Conservation (phyloP, 176 grass and related monocot species). For the Microstegium vimineum region DNA sequence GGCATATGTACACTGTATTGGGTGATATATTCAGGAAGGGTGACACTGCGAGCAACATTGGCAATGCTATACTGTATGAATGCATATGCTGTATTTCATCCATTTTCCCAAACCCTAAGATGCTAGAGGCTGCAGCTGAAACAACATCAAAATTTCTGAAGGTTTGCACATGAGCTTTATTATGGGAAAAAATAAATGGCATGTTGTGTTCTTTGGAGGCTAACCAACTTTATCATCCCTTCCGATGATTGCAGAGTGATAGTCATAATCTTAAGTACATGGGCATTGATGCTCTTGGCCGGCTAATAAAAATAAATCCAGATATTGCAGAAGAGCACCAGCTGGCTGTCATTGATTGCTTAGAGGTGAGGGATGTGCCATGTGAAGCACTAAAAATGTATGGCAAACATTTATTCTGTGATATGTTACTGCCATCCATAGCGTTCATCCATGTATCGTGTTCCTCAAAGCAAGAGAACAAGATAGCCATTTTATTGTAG, state of each 20-base stretch:
- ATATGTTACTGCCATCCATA: neutral
- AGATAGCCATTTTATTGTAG: slow-evolving; percentile 19
- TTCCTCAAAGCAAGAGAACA: neutral
- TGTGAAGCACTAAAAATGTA: neutral
- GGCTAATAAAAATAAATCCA: slow-evolving; percentile 97
- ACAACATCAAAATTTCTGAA: slow-evolving; percentile 98
- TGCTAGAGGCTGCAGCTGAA: slow-evolving; percentile 86
- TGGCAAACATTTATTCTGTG: neutral
- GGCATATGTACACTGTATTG: slow-evolving; percentile 78
- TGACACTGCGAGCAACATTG: slow-evolving; percentile 93
- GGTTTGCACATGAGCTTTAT: slow-evolving; percentile 39
- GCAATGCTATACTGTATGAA: slow-evolving; percentile 96
- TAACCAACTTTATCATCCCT: neutral
- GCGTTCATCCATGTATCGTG: neutral
- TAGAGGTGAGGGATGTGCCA: slow-evolving; percentile 64
- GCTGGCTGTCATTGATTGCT: slow-evolving; percentile 97
- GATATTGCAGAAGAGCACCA: slow-evolving; percentile 99
- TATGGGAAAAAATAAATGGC: neutral
- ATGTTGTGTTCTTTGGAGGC: neutral
- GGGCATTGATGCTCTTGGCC: slow-evolving; percentile 97
- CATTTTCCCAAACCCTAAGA: slow-evolving; percentile 90
- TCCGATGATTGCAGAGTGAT: slow-evolving; percentile 64
- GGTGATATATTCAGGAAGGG: slow-evolving; percentile 94
- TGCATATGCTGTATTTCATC: slow-evolving; percentile 97
- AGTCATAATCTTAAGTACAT: slow-evolving; percentile 99